A percentile compares a stretch with the other conserved stretches of the same genome.
Evolutionary conservation across 2,329 filamentous ascomycete genomes (phyloP).

Genomic region (Aspergillus persii): DNA sequence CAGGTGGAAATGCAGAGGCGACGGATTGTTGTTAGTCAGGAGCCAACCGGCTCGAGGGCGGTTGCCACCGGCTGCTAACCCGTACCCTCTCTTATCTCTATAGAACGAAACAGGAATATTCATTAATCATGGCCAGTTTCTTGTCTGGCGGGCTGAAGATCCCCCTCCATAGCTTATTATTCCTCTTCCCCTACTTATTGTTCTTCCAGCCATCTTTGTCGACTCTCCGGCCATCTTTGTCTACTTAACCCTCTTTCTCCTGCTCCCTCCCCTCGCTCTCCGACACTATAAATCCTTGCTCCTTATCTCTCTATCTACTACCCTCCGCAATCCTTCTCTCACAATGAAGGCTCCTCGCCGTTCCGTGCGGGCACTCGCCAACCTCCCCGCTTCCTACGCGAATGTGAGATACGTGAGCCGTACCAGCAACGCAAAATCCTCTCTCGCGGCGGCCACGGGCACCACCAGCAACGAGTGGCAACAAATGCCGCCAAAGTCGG

Average conservation of each 20-base stretch:
- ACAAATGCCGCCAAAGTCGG: conserved; percentile 25
- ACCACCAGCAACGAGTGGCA: conserved; percentile 22
- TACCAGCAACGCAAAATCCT: conserved; percentile 33
- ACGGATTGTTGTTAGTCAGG: neutral
- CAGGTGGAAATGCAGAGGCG: neutral
- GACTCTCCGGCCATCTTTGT: neutral
- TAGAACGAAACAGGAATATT: neutral
- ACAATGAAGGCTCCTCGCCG: conserved; percentile 31
- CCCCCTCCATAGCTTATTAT: neutral
- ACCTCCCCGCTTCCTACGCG: conserved; percentile 11
- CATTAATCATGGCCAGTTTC: neutral
- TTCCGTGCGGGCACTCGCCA: conserved; percentile 23
- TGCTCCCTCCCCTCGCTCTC: no score
- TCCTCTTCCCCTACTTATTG: neutral
- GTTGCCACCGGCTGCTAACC: conserved; percentile 24
- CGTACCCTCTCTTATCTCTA: neutral
- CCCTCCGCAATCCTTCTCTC: neutral
- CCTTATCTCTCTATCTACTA: neutral
- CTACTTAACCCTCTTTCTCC: neutral
- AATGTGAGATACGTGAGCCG: conserved; percentile 32
- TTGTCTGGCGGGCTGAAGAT: neutral
- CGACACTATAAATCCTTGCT: neutral
- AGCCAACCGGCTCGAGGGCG: conserved; percentile 23
- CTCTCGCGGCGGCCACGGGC: conserved; percentile 24
- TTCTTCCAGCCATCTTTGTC: neutral